phyloP scores from a whole-genome alignment of 2,329 filamentous ascomycete species.

The Cladosporium sp. region DNA sequence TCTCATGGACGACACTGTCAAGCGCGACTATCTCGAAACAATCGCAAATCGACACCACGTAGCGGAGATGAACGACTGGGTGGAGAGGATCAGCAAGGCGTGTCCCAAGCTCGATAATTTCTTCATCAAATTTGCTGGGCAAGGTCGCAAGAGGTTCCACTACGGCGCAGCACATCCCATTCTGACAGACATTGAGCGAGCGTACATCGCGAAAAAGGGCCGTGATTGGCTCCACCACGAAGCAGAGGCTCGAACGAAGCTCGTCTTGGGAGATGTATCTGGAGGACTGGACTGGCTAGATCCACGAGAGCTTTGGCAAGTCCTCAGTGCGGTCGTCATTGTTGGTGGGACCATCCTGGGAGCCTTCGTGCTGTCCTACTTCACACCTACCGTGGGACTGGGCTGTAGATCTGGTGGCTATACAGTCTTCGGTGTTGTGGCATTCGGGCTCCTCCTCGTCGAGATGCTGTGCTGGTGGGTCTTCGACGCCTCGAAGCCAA shows the following conservation, averaged over 20 bases:
- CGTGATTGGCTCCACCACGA: slow-evolving; percentile 42
- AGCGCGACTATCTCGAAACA: slow-evolving; percentile 33
- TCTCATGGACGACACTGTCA: slow-evolving; percentile 33
- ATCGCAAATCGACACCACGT: slow-evolving; percentile 32
- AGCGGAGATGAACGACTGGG: slow-evolving; percentile 28
- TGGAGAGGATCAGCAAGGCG: slow-evolving; percentile 30
- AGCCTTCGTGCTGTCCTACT: slow-evolving; percentile 45
- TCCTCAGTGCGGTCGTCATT: slow-evolving; percentile 39
- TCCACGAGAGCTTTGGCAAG: slow-evolving; percentile 46
- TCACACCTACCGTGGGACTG: slow-evolving; percentile 49
- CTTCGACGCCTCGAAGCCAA: slow-evolving; percentile 22
- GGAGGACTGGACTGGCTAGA: slow-evolving; percentile 45
- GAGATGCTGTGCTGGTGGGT: slow-evolving; percentile 43
- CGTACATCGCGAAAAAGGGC: slow-evolving; percentile 41
- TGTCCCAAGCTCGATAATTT: slow-evolving; percentile 35
- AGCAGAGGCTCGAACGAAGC: slow-evolving; percentile 34
- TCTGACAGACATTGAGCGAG: slow-evolving; percentile 43
- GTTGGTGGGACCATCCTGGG: slow-evolving; percentile 40
- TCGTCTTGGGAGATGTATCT: slow-evolving; percentile 38
- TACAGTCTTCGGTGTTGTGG: slow-evolving; percentile 41
- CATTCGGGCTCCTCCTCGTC: slow-evolving; percentile 38
- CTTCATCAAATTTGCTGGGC: slow-evolving; percentile 45
- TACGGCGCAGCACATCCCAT: slow-evolving; percentile 45
- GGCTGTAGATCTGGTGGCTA: slow-evolving; percentile 45
- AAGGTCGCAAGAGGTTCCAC: slow-evolving; percentile 40